A percentile compares a stretch with the other conserved stretches of the same genome.
Evolutionary conservation across 768 basidiomycete species (phyloP).

Genomic region (Psilocybe cyanescens): DNA sequence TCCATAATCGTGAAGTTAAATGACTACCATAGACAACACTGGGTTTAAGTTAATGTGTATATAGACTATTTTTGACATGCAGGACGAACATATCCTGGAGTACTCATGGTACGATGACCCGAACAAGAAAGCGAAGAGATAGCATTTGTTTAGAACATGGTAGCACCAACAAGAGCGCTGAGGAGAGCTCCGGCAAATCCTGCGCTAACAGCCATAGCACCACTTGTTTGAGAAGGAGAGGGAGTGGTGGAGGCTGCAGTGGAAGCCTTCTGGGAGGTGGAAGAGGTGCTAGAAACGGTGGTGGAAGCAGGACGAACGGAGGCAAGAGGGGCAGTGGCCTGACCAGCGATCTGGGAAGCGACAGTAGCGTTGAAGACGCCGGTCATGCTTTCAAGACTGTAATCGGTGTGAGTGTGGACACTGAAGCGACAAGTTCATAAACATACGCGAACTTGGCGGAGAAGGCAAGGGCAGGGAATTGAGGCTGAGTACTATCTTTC

Average conservation of each 20-base stretch:
- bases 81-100: not conserved
- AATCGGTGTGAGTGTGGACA: not conserved
- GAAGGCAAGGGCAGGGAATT: constrained; percentile 71
- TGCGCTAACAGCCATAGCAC: constrained; percentile 29
- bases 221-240: constrained; percentile 19
- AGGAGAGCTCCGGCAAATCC: constrained; percentile 38
- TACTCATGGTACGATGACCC: not conserved
- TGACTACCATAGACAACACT: not conserved
- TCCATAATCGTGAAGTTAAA: not conserved
- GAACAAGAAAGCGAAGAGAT: not conserved
- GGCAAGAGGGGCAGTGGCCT: constrained; percentile 59
- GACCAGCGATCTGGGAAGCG: constrained; percentile 62
- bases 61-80: constrained; percentile 1
- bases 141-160: constrained; percentile 35
- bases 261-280: constrained; percentile 17
- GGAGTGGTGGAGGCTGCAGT: constrained; percentile 11
- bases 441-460: constrained; percentile 79
- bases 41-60: not conserved
- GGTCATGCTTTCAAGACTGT: constrained; percentile 69
- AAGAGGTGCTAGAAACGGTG: constrained; percentile 18
- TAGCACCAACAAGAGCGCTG: constrained; percentile 38
- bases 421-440: not conserved
- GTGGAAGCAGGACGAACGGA: constrained; percentile 27
- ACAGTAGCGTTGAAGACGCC: constrained; percentile 66
- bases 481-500: constrained; percentile 54